Conservation (phyloP, 257 asterid species). For the Rubia yunnanensis region DNA sequence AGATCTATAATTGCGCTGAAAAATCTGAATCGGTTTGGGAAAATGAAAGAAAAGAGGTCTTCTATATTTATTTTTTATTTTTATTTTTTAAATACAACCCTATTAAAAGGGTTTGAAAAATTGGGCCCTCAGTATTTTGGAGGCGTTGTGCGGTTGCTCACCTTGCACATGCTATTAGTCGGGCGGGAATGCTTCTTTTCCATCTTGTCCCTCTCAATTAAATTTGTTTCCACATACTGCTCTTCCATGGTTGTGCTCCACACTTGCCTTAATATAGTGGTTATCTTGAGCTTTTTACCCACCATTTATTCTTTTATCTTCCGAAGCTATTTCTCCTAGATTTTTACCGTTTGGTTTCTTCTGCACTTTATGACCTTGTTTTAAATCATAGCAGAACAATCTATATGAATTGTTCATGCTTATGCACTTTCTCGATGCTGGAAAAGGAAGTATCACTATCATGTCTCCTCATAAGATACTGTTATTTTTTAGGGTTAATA, state of each 20-base stretch:
- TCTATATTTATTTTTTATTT: too few species aligned
- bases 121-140: too few species aligned
- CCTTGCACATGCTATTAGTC: too few species aligned
- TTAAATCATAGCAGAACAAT: slow-evolving; percentile 69
- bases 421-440: slow-evolving; percentile 99
- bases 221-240: not conserved
- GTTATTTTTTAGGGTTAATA: too few species aligned
- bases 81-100: too few species aligned
- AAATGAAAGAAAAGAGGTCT: too few species aligned
- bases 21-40: too few species aligned
- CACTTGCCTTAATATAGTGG: not conserved
- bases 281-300: not conserved
- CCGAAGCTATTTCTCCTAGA: not conserved
- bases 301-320: not conserved
- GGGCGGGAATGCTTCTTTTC: too few species aligned
- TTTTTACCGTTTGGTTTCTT: not conserved
- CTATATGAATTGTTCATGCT: slow-evolving; percentile 98
- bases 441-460: slow-evolving; percentile 43
- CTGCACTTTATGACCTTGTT: slow-evolving; percentile 16
- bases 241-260: not conserved
- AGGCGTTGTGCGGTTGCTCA: too few species aligned
- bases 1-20: too few species aligned
- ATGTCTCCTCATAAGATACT: not conserved
- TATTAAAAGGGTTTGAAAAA: too few species aligned
- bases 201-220: too few species aligned